Evolutionary conservation across 1,284 basidiomycete genomes (phyloP).

Genomic region (Vanrija pseudolonga): DNA sequence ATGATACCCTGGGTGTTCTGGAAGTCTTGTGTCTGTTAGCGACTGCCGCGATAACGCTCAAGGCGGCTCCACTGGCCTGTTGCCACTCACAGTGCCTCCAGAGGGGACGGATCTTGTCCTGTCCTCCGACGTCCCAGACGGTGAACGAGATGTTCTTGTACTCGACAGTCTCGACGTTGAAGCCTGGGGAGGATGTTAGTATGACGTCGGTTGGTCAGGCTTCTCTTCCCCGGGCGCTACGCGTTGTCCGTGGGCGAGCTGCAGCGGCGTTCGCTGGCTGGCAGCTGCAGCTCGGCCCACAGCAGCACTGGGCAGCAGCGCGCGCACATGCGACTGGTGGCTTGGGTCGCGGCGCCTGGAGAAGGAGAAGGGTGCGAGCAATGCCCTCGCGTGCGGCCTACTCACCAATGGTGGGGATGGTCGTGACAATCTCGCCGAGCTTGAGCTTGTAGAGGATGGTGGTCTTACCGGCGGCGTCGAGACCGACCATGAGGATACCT

Average conservation of each 20-base stretch:
- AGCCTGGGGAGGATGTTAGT: slow-evolving; percentile 49
- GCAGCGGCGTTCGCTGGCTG: too few species aligned
- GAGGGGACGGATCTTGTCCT: slow-evolving; percentile 96
- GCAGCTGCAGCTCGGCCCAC: too few species aligned
- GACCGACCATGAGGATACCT: slow-evolving; percentile 73
- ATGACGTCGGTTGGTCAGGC: too few species aligned
- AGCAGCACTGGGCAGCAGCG: too few species aligned
- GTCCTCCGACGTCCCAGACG: slow-evolving; percentile 99
- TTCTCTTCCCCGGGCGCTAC: too few species aligned
- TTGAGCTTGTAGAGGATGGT: slow-evolving; percentile 99
- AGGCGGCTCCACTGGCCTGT: too few species aligned
- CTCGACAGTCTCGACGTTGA: slow-evolving; percentile 99
- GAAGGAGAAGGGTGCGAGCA: too few species aligned
- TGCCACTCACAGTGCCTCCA: slow-evolving; percentile 68
- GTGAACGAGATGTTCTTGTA: slow-evolving; percentile 99
- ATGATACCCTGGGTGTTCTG: slow-evolving; percentile 99
- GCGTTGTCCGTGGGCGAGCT: too few species aligned
- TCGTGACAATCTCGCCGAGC: slow-evolving; percentile 96
- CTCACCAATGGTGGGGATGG: slow-evolving; percentile 71
- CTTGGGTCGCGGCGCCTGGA: too few species aligned
- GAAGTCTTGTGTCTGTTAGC: slow-evolving; percentile 69
- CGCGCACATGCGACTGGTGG: too few species aligned
- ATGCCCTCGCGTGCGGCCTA: too few species aligned
- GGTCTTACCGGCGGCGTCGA: slow-evolving; percentile 95
- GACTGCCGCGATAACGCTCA: neutral